Evolutionary conservation across 164 flowering plant species (phyloP), one percentile per base, ranked within the genome.

Genomic region (Tinospora cordifolia): DNA sequence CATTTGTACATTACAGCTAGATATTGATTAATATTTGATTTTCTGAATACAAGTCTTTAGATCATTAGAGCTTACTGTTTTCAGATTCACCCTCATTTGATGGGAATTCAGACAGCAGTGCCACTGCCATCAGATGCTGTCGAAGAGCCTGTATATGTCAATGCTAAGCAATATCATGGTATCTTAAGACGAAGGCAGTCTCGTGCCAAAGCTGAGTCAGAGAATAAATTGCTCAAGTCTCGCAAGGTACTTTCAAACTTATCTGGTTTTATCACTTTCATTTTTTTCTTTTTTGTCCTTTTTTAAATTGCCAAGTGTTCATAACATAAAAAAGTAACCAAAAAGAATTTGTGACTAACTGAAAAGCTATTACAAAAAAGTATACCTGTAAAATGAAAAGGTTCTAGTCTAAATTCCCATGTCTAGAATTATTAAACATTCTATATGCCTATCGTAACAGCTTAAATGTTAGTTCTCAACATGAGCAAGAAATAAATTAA

Each of bases 141-240:
- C 77, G 92, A 87, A 76, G 95, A 88, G 75, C 92, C 95, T 69
- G 92, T 89, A 8, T 89, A 84, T 80, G 94, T 89, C 46, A 89
- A 89, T 81, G 92, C 92, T 47, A 89, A 89, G 77, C 94, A 89
- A 73, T 89, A 89, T 72, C 95, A 88, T 79, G 92, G 92, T 70
- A 89, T 89, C 74, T 46, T 89, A 73, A 77, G 95, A 36, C 89
- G 95, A 21, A 85, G 95, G 12, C 89, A 89, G 66, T 86, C 92
- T 75, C 90, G 95, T 72, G 94, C 91, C 70, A 89, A 87, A 82
- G 89, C 87, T 75, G 91, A 87, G 75, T 84, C 87, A 27, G 87
- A 88, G 77, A 87, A 87, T 69, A 88, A 85, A 81, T 68, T 62
- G 67, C 15, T 82, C 44, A 89, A 87, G 76, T 79, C 81, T 66